Evolutionary conservation across 164 flowering plant genomes (phyloP).

Genomic region (Aristolochia contorta): DNA sequence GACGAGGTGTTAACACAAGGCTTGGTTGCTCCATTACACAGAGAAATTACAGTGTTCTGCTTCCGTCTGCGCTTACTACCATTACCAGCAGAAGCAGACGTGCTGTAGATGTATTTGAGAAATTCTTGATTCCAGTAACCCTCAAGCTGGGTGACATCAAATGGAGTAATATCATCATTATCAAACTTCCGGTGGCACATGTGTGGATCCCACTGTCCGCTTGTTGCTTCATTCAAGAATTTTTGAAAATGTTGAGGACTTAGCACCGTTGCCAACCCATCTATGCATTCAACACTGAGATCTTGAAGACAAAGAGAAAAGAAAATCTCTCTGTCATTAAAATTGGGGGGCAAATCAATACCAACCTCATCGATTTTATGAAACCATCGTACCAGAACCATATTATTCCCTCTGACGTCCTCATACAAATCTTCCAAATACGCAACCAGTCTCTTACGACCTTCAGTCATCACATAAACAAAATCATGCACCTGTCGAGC

Average conservation of each 20-base stretch:
- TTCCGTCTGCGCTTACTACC: constrained; percentile 36
- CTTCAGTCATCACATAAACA: constrained; percentile 75
- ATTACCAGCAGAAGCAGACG: constrained; percentile 11
- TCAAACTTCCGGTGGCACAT: constrained; percentile 56
- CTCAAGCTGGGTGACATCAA: constrained; percentile 58
- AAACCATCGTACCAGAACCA: constrained; percentile 95
- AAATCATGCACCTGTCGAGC: constrained; percentile 55
- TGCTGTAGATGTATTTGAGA: constrained; percentile 28
- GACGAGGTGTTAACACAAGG: constrained; percentile 6
- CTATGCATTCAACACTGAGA: constrained; percentile 89
- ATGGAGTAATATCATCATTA: constrained; percentile 54
- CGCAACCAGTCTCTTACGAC: constrained; percentile 62
- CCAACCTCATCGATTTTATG: constrained; percentile 94
- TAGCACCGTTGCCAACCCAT: constrained; percentile 81
- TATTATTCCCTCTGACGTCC: constrained; percentile 66
- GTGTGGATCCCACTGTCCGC: constrained; percentile 36
- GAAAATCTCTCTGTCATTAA: constrained; percentile 90
- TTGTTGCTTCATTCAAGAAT: constrained; percentile 29
- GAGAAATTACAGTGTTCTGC: constrained; percentile 2
- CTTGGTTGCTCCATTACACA: constrained; percentile 2
- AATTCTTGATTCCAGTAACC: constrained; percentile 80
- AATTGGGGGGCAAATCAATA: constrained; percentile 55
- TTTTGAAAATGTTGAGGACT: constrained; percentile 67
- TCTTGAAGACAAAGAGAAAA: constrained; percentile 94
- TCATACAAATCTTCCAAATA: constrained; percentile 85